Evolutionary conservation across 2,329 filamentous ascomycete species (phyloP).

Genomic region (Cladorrhinum sp.): DNA sequence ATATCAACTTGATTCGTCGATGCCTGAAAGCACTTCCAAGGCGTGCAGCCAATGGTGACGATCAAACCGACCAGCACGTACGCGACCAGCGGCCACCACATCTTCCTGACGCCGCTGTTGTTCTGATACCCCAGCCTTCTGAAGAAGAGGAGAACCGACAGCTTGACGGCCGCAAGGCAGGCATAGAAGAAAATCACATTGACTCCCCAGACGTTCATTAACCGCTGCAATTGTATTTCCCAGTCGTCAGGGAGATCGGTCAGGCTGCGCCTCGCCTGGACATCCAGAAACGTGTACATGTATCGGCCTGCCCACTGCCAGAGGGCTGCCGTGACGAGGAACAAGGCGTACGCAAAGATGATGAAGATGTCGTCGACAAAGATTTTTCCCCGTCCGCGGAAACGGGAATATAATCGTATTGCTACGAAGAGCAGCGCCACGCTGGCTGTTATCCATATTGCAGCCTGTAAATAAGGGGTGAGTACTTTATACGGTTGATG

Average conservation of each 20-base stretch:
- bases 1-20: neutral
- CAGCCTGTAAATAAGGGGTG: neutral
- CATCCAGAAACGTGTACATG: neutral
- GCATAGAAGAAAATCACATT: conserved; percentile 8
- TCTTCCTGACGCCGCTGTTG: neutral
- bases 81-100: conserved; percentile 9
- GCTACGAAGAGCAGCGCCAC: neutral
- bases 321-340: neutral
- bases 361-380: neutral
- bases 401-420: neutral
- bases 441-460: neutral
- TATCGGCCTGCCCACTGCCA: neutral
- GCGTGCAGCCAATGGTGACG: neutral
- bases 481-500: neutral
- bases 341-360: neutral
- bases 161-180: conserved; percentile 7
- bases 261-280: neutral
- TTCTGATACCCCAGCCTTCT: conserved; percentile 8
- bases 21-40: neutral
- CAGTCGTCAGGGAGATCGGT: neutral
- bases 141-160: conserved; percentile 17
- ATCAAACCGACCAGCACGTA: neutral
- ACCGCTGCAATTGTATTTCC: neutral
- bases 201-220: neutral
- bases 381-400: neutral